Conservation (phyloP, 164 flowering plant genomes). For the Berberis vulgaris region DNA sequence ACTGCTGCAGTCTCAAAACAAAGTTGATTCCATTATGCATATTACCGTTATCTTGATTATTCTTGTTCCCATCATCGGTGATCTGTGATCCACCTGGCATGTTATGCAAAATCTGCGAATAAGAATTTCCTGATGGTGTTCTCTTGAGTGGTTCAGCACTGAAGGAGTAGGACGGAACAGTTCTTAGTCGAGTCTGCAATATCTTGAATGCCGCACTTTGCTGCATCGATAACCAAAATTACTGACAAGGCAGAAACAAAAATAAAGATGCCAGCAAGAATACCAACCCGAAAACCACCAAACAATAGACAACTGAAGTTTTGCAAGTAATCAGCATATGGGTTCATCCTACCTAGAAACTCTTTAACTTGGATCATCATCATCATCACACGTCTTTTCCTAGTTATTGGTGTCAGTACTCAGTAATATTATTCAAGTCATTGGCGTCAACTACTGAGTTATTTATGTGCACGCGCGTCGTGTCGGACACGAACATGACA, state of each 20-base stretch:
- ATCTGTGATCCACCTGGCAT: constrained; percentile 20
- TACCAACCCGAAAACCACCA: background rate
- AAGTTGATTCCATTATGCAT: constrained; percentile 61
- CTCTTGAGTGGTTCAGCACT: constrained; percentile 39
- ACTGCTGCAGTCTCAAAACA: constrained; percentile 54
- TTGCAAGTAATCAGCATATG: too few species aligned
- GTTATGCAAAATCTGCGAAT: constrained; percentile 15
- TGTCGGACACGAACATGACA: too few species aligned
- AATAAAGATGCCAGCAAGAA: background rate
- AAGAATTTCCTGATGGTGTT: constrained; percentile 18
- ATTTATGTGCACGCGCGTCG: too few species aligned
- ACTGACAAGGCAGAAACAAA: background rate
- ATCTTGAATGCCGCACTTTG: constrained; percentile 96
- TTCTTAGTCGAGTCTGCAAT: constrained; percentile 64
- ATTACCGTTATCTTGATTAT: constrained; percentile 30
- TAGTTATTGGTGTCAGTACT: too few species aligned
- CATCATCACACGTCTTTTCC: too few species aligned
- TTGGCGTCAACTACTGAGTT: too few species aligned
- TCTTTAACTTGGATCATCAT: too few species aligned
- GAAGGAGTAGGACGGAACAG: constrained; percentile 69
- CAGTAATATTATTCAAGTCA: too few species aligned
- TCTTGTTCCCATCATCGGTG: constrained; percentile 43
- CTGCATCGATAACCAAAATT: constrained; percentile 35
- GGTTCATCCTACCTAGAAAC: too few species aligned
- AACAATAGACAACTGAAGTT: too few species aligned